A percentile compares a stretch with the other conserved stretches of the same genome.
These are phyloP conservation scores for Saccharomycopsis amapae DNA, from an alignment of 805 yeast species.

Conservation along the genomic window DNA sequence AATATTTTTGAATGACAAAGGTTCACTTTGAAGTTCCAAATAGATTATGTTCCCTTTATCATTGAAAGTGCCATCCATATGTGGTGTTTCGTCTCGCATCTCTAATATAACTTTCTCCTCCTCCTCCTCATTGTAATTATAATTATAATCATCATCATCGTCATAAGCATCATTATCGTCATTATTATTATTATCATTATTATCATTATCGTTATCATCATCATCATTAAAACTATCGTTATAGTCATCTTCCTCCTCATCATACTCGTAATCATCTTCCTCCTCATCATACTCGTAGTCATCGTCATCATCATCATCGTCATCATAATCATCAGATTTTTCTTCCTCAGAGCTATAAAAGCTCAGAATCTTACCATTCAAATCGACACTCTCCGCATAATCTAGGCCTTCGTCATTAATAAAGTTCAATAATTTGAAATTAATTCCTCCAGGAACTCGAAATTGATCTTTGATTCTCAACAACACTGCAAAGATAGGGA, in stretches of 20 bases:
- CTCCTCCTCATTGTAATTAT: background rate
- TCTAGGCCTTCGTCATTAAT: constrained; percentile 9
- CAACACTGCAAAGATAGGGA: constrained; percentile 79
- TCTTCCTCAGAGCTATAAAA: background rate
- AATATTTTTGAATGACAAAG: constrained; percentile 38
- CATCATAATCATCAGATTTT: background rate
- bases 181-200: constrained; percentile 6
- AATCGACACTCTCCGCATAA: no score
- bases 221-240: background rate
- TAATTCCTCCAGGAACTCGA: constrained; percentile 57
- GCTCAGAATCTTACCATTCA: no score
- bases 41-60: constrained; percentile 21
- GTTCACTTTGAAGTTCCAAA: constrained; percentile 35
- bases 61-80: constrained; percentile 6
- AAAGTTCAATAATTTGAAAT: constrained; percentile 24
- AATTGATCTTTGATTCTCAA: constrained; percentile 74
- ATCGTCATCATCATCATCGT: constrained; percentile 9
- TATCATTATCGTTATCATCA: background rate
- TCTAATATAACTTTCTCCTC: background rate
- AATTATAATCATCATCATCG: background rate
- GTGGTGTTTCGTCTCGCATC: background rate
- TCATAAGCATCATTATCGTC: background rate
- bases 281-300: background rate
- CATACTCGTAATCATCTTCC: background rate
- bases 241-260: background rate